These are phyloP conservation scores for Pseudevernia furfuracea DNA, from an alignment of 495 filamentous ascomycete genomes.

Conservation along the genomic window DNA sequence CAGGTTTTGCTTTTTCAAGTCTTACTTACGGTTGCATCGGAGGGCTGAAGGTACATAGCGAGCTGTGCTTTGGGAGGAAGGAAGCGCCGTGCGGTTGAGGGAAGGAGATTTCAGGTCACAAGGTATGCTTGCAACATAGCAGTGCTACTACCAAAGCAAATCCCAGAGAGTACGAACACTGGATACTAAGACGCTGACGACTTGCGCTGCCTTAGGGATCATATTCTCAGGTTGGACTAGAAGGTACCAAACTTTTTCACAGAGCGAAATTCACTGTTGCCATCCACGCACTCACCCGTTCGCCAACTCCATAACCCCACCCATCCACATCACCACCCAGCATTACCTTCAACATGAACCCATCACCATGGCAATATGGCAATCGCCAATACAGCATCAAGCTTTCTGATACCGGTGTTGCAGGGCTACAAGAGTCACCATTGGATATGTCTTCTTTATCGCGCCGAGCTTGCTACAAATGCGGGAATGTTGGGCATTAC, in stretches of 20 bases:
- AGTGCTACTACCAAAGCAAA: neutral
- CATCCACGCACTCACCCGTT: conserved; percentile 11
- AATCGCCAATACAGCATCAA: conserved; percentile 19
- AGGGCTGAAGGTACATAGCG: conserved; percentile 17
- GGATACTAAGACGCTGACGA: conserved; percentile 4
- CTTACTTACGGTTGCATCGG: conserved; percentile 8
- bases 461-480: conserved; percentile 99
- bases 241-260: conserved; percentile 11
- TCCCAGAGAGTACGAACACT: neutral
- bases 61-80: conserved; percentile 23
- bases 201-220: conserved; percentile 1
- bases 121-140: conserved; percentile 12
- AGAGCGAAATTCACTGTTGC: neutral
- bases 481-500: conserved; percentile 98
- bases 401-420: conserved; percentile 19
- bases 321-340: neutral
- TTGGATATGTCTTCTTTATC: conserved; percentile 69
- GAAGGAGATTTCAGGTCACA: conserved; percentile 16
- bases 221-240: conserved; percentile 11
- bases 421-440: conserved; percentile 19
- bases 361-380: conserved; percentile 16
- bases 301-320: conserved; percentile 1
- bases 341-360: conserved; percentile 9
- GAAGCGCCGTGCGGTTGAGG: conserved; percentile 26
- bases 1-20: conserved; percentile 10